These are phyloP conservation scores for Tinospora cordifolia DNA, from an alignment of 164 flowering plant genomes.

Conservation along the genomic window DNA sequence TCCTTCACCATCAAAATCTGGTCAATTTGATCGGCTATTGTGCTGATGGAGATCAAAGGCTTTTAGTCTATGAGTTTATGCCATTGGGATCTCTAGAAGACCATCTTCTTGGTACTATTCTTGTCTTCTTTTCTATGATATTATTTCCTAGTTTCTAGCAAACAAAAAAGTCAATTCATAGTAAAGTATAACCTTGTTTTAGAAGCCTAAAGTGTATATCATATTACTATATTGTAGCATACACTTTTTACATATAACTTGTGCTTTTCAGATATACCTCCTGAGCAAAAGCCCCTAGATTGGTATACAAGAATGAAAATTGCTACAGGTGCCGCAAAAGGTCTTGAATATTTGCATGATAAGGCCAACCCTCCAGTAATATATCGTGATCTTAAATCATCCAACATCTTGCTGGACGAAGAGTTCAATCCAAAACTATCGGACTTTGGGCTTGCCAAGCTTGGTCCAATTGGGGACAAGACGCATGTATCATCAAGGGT, in stretches of 20 bases:
- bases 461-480: conserved; percentile 39
- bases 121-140: not conserved
- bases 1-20: conserved; percentile 30
- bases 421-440: conserved; percentile 51
- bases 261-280: conserved; percentile 22
- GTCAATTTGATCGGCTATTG: conserved; percentile 36
- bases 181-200: not conserved
- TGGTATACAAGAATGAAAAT: conserved; percentile 55
- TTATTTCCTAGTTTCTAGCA: not conserved
- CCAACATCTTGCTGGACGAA: conserved; percentile 52
- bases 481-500: conserved; percentile 39
- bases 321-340: conserved; percentile 55
- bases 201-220: not conserved
- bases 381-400: conserved; percentile 52
- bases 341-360: conserved; percentile 57
- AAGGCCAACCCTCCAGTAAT: conserved; percentile 58
- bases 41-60: conserved; percentile 39
- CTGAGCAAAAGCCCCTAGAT: conserved; percentile 28
- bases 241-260: not conserved
- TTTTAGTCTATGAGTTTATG: conserved; percentile 33
- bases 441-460: conserved; percentile 55
- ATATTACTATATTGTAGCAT: not conserved
- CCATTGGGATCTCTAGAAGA: conserved; percentile 31
- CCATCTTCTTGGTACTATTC: conserved; percentile 29
- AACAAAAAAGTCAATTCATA: not conserved